Evolutionary conservation across 164 flowering plant species (phyloP), one percentile per base, ranked within the genome.

Genomic region (Chloranthus sessilifolius): DNA sequence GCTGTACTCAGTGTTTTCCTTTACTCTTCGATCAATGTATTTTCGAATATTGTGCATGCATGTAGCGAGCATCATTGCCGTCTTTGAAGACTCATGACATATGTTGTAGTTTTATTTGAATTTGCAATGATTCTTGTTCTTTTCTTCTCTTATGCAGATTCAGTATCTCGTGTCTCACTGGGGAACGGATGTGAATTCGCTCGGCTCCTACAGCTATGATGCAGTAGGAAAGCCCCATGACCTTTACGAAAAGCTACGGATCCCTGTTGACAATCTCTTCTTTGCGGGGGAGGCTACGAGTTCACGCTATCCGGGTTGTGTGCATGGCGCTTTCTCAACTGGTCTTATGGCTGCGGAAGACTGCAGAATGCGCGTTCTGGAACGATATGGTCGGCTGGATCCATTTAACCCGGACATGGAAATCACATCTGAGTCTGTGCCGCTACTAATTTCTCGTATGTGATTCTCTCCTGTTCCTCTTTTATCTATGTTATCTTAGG

Each of bases 281-380:
- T 94, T 94, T 71, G 97, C 97, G 0, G 99, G 99, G 50, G 99
- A 94, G 47, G 97, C 96, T 15, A 87, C 96, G 8, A 89, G 95
- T 52, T 8, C 47, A 29, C 65, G 47, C 50, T 84, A 71, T 62
- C 91, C 91, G 7, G 97, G 99, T 6, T 82, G 95, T 2, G 96
- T 89, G 25, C 99, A 89, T 37, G 99, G 97, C 14, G 99, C 99
- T 29, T 94, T 56, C 72, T 78, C 95, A 1, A 89, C 97, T 9
- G 99, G 97, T 9, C 29, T 80, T 55, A 74, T 87, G 95, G 99
- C 96, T 39, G 96, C 96, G 7, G 96, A 94, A 60, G 96, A 83
- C 58, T 94, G 97, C 72, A 71, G 88, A 67, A 85, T 81, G 95
- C 95, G 86, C 10, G 86, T 85, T 35, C 56, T 84, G 58, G 96